A percentile compares a stretch with the other conserved stretches of the same genome.
Evolutionary conservation across 2,329 filamentous ascomycete species (phyloP).

Genomic region (Cylindrodendrum hubeiense): DNA sequence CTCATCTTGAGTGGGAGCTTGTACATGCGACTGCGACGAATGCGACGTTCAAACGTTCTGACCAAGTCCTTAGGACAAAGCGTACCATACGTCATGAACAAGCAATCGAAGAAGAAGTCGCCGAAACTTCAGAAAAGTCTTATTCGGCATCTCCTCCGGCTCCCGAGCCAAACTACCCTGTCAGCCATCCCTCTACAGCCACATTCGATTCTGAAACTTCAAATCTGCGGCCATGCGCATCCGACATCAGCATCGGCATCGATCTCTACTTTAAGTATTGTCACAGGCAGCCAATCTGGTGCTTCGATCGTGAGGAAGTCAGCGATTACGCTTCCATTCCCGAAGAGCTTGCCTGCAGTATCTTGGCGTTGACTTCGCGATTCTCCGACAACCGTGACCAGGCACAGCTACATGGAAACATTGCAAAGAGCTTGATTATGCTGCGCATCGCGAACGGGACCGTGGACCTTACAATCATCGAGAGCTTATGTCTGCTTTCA

Average conservation of each 20-base stretch:
- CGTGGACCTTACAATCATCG: constrained; percentile 62
- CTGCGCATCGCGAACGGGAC: constrained; percentile 63
- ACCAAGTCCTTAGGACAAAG: constrained; percentile 47
- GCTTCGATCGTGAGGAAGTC: constrained; percentile 58
- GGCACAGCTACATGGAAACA: constrained; percentile 51
- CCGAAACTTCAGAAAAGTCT: constrained; percentile 50
- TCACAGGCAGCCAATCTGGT: constrained; percentile 59
- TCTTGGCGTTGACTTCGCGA: constrained; percentile 54
- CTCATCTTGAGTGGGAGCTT: constrained; percentile 59
- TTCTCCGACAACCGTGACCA: constrained; percentile 52
- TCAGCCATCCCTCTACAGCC: constrained; percentile 40
- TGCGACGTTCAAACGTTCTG: constrained; percentile 39
- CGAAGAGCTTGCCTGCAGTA: constrained; percentile 57
- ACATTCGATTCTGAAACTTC: constrained; percentile 45
- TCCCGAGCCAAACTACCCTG: constrained; percentile 38
- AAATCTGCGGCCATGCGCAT: constrained; percentile 44
- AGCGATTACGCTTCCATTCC: constrained; percentile 49
- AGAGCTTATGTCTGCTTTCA: constrained; percentile 63
- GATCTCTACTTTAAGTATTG: constrained; percentile 58
- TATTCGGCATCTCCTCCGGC: constrained; percentile 47
- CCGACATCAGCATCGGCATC: constrained; percentile 52
- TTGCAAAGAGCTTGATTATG: constrained; percentile 59
- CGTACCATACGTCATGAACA: constrained; percentile 44
- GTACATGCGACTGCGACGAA: constrained; percentile 33
- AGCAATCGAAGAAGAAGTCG: constrained; percentile 49